These are phyloP conservation scores for Chaetoscypha palmicola DNA, from an alignment of 2,329 filamentous ascomycete genomes.

Conservation along the genomic window DNA sequence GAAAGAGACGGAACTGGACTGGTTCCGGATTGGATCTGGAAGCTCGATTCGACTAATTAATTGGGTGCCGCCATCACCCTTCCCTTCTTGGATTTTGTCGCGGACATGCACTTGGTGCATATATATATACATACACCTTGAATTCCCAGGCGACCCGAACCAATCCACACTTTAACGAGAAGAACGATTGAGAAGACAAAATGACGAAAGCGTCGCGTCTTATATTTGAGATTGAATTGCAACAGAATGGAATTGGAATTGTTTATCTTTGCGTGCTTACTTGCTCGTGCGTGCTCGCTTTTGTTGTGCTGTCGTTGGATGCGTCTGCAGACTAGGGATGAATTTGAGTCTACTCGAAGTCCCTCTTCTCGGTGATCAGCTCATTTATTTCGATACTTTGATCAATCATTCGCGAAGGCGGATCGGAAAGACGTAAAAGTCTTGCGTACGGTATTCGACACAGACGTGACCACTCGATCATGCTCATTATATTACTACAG, in stretches of 20 bases:
- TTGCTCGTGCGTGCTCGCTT: too few relatives aligned
- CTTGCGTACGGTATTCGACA: too few relatives aligned
- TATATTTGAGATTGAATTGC: neutral
- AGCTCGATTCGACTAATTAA: constrained; percentile 10
- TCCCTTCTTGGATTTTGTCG: neutral
- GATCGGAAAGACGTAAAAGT: too few relatives aligned
- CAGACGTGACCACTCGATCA: too few relatives aligned
- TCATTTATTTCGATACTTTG: too few relatives aligned
- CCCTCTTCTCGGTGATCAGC: too few relatives aligned
- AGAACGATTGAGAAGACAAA: neutral
- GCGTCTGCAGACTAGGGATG: too few relatives aligned
- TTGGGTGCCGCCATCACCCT: constrained; percentile 8
- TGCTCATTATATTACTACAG: too few relatives aligned
- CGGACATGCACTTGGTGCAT: neutral
- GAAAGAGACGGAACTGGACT: constrained; percentile 10
- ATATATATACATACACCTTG: constrained; percentile 5
- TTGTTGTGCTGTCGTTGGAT: too few relatives aligned
- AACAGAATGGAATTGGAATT: neutral
- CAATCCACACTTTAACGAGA: neutral
- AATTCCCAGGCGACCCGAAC: neutral
- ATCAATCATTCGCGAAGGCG: too few relatives aligned
- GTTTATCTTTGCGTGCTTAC: neutral
- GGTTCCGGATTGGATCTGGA: constrained; percentile 6
- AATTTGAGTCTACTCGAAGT: too few relatives aligned
- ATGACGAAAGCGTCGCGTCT: neutral